phyloP scores from a whole-genome alignment of 2,329 filamentous ascomycete species.

The Paraconiothyrium sp. region DNA sequence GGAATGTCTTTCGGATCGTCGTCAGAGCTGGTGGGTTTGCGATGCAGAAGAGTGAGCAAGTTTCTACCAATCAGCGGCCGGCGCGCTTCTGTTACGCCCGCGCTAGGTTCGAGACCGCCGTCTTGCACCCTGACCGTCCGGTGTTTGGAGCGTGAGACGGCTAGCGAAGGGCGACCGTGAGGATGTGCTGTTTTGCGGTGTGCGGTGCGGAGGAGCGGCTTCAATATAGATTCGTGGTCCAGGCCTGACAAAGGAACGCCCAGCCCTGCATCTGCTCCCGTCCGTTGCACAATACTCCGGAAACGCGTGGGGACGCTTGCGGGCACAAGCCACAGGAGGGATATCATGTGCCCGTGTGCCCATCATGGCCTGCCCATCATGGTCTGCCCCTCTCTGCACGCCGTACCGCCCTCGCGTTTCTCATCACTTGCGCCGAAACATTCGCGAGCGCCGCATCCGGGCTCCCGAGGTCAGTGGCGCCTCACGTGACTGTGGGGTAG shows the following conservation, averaged over 20 bases:
- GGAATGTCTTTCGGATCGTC: conserved; percentile 13
- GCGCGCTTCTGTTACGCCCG: background rate
- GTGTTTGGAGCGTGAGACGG: conserved; percentile 10
- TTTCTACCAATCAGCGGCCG: conserved; percentile 22
- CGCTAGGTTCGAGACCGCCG: conserved; percentile 25
- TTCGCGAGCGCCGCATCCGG: conserved; percentile 1
- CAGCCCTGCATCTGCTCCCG: conserved; percentile 19
- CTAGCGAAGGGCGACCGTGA: background rate
- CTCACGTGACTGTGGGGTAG: conserved; percentile 23
- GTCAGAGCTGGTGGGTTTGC: conserved; percentile 16
- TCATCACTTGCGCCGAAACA: background rate
- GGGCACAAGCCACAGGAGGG: background rate
- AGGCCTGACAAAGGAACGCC: conserved; percentile 15
- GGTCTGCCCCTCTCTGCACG: background rate
- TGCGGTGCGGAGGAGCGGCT: background rate
- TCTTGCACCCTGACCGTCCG: conserved; percentile 12
- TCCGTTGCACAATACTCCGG: conserved; percentile 5
- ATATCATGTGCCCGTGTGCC: background rate
- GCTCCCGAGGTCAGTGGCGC: no score
- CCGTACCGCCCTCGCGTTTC: background rate
- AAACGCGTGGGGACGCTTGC: conserved; percentile 15
- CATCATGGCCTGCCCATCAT: conserved; percentile 7
- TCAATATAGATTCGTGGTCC: conserved; percentile 6
- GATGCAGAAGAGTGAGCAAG: conserved; percentile 30
- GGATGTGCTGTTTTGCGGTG: background rate